Conservation (phyloP, 371 early-diverging fungal species). For the Apophysomyces trapeziformis region DNA sequence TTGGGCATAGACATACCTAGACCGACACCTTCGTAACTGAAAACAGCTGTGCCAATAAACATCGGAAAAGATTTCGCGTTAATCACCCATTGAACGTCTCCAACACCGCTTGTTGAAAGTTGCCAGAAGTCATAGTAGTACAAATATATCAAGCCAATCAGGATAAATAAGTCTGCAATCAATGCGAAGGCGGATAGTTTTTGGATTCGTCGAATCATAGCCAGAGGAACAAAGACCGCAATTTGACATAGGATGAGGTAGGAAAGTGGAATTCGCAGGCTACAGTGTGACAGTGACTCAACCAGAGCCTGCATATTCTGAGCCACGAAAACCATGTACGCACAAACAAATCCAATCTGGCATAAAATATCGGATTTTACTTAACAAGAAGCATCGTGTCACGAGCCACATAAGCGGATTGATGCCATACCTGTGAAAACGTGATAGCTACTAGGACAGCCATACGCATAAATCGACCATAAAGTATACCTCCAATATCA, state of each 20-base stretch:
- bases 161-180: conserved; percentile 84
- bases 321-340: conserved; percentile 88
- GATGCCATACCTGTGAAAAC: conserved; percentile 67
- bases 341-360: conserved; percentile 84
- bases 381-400: no score
- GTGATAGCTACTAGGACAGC: conserved; percentile 76
- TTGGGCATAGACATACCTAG: conserved; percentile 38
- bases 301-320: conserved; percentile 78
- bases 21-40: conserved; percentile 91
- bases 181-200: conserved; percentile 80
- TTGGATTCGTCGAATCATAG: conserved; percentile 84
- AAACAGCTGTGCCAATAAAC: conserved; percentile 89
- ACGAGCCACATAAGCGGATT: not conserved
- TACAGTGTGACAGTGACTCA: conserved; percentile 59
- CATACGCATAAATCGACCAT: conserved; percentile 71
- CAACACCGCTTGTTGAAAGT: conserved; percentile 62
- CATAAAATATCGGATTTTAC: not conserved
- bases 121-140: conserved; percentile 78
- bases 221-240: conserved; percentile 76
- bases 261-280: conserved; percentile 28
- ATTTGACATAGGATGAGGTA: conserved; percentile 74
- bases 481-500: conserved; percentile 76
- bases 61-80: conserved; percentile 71
- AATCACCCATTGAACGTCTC: conserved; percentile 54
- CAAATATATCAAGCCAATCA: conserved; percentile 80